Evolutionary conservation across 306 rosid genomes (phyloP), one percentile per base, ranked within the genome.

Genomic region (Geum urbanum): DNA sequence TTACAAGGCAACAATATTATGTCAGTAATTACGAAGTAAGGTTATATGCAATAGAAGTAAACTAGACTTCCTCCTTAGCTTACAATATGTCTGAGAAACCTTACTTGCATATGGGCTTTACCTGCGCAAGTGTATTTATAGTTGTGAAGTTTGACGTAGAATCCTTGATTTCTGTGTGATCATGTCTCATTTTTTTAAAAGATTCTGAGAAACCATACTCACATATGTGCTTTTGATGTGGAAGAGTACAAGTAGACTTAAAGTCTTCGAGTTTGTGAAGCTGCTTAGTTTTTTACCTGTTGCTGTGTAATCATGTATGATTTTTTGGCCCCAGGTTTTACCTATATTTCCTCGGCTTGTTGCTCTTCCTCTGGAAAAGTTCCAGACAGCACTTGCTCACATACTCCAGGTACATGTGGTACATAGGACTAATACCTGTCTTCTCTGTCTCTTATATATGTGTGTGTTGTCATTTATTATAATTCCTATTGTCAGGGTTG

Each of bases 301-400:
- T 50, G 16, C 49, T 74, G 59, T 70, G 51, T 70, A 67, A 85
- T 68, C 73, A 35, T 15, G 19, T 37, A 15, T 35, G 16, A 52
- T 78, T 81, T 47, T 6, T 56, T 66, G 77, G 53, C 70, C 7
- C 73, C 97, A 95, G 97, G 99, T 95, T 65, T 86, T 95, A 72
- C 99, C 97, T 37, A 88, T 95, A 78, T 89, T 95, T 70, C 97
- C 99, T 60, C 89, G 80, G 72, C 95, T 95, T 76, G 88, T 95
- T 24, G 92, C 83, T 74, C 97, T 95, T 67, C 96, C 99, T 66
- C 74, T 87, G 78, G 99, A 95, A 50, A 95, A 95, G 86, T 95
- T 95, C 81, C 96, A 95, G 84, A 95, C 76, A 79, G 97, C 99
- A 16, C 96, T 95, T 76, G 99, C 99, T 74, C 95, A 80, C 85